Conservation (phyloP, 345 rosid species). For the Populus deltoides region DNA sequence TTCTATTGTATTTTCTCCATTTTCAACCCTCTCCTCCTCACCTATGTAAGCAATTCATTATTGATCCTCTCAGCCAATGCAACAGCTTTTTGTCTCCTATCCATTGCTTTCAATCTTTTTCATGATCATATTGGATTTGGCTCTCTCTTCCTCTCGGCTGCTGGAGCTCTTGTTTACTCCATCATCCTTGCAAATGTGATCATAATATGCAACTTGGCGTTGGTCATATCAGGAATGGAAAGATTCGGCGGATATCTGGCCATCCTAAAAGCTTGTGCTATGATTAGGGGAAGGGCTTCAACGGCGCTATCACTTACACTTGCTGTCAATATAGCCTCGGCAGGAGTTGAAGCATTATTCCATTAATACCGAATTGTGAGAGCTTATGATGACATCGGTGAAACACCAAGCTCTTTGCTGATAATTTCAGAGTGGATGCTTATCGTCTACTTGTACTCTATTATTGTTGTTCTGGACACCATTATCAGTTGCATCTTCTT, state of each 20-base stretch:
- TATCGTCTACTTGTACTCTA: constrained; percentile 70
- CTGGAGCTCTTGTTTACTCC: constrained; percentile 65
- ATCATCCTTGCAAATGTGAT: constrained; percentile 58
- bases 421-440: constrained; percentile 50
- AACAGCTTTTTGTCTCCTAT: constrained; percentile 57
- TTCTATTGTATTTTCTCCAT: constrained; percentile 33
- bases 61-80: constrained; percentile 70
- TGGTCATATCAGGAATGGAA: constrained; percentile 56
- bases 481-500: constrained; percentile 53
- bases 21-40: constrained; percentile 49
- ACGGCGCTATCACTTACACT: constrained; percentile 70
- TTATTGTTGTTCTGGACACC: constrained; percentile 64
- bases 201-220: constrained; percentile 59
- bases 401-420: constrained; percentile 5
- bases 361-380: constrained; percentile 51
- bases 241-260: constrained; percentile 50
- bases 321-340: constrained; percentile 52
- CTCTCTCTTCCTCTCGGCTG: constrained; percentile 42
- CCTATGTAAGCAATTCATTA: constrained; percentile 48
- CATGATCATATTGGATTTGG: constrained; percentile 28
- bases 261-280: constrained; percentile 58
- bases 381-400: constrained; percentile 26
- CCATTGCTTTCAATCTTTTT: constrained; percentile 45
- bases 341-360: constrained; percentile 77
- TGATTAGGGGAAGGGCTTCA: constrained; percentile 56